Percentiles rank a stretch among this genome's conserved stretches.
Conservation (phyloP, 768 basidiomycete species). For the Lactarius hatsudake region DNA sequence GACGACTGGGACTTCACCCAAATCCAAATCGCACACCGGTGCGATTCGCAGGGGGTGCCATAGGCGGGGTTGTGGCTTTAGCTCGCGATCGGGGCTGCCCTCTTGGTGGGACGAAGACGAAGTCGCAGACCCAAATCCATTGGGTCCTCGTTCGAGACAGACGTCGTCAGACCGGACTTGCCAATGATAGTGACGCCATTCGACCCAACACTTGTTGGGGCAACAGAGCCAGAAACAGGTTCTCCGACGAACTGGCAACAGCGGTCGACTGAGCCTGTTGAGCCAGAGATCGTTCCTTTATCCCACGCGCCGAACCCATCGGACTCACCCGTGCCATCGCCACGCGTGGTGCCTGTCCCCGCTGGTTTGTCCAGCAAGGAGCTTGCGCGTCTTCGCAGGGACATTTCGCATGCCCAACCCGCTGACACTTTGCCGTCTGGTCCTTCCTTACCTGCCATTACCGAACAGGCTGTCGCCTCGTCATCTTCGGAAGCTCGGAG, state of each 20-base stretch:
- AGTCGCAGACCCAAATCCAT: not conserved
- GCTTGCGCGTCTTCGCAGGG: constrained; percentile 15
- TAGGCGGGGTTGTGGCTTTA: constrained; percentile 16
- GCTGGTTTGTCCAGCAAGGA: constrained; percentile 16
- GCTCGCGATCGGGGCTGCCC: not conserved
- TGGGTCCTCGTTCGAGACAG: not conserved
- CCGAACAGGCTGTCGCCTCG: not conserved
- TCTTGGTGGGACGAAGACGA: constrained; percentile 7
- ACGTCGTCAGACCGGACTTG: not conserved
- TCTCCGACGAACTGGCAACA: not conserved
- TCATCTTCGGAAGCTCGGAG: not conserved
- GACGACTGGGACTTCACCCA: not conserved
- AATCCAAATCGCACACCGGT: constrained; percentile 4
- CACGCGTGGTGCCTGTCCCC: not conserved
- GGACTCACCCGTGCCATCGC: not conserved
- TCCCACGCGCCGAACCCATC: not conserved
- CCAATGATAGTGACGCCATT: constrained; percentile 6
- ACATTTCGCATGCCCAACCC: not conserved
- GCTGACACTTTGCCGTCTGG: not conserved
- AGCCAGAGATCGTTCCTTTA: not conserved
- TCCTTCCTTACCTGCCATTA: not conserved
- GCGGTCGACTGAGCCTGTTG: not conserved
- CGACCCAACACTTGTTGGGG: not conserved
- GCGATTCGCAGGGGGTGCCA: constrained; percentile 25
- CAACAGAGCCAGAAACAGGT: not conserved